Base-by-base conservation (phyloP, 345 rosid genomes). In the Durio zibethinus region DNA sequence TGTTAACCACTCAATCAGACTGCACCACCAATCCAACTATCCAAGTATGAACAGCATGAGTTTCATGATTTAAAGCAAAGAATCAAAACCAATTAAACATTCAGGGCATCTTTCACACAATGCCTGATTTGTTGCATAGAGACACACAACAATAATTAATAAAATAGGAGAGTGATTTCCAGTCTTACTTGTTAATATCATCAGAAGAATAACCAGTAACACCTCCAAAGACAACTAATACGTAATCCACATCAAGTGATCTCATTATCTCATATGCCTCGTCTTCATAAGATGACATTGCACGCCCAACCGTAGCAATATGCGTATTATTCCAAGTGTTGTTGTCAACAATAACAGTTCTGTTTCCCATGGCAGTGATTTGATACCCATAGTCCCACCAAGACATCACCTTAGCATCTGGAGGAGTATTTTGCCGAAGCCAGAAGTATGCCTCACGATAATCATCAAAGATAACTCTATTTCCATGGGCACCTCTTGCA, bases 301-400 rank as follows among this genome's bases (percentile, higher is more conserved):
- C 99, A 76, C 99, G 98, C 59, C 99, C 99, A 77, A 96, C 99
- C n/a, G 99, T 96, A 57, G 99, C 99, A 74, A 96, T 96, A 78
- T 96, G 99, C 4, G 99, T 96, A 87, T 96, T 96, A 81, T 96
- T 96, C 99, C 99, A 96, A 76, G 99, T 96, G 79, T 96, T 96
- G 81, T 96, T 96, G 83, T 96, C 99, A 52, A 96, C 99, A 63
- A 96, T 96, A 74, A 96, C 99, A 16, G 99, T 92, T 90, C 98
- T 92, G 82, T 96, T 96, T 81, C 97, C 99, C 99, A 96, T 96
- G 76, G 99, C 99, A 73, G 98, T 95, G 82, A 95, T 95, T 79
- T 95, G 99, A 86, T 95, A 93, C 76, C 99, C 99, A 78, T 96
- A 96, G 88, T 96, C 99, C 99, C 99, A 96, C 99, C 99, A 94